Evolutionary conservation across 2,329 filamentous ascomycete species (phyloP).

Genomic region (Aspergillus ibericus): DNA sequence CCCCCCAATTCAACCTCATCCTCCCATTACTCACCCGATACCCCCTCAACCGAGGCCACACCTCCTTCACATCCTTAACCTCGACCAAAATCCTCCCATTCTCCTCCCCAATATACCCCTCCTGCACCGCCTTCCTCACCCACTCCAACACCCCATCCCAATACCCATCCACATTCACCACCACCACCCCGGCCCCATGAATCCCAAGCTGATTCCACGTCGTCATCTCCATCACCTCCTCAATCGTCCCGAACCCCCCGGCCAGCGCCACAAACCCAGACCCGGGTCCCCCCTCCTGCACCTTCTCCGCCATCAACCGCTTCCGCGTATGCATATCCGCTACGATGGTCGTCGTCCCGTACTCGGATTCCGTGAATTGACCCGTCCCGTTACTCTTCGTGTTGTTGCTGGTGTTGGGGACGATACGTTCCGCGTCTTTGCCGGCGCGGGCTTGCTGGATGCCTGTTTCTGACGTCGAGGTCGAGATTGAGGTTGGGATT

Average conservation of each 20-base stretch:
- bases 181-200: slow-evolving; percentile 73
- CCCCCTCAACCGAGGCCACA: slow-evolving; percentile 66
- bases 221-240: slow-evolving; percentile 95
- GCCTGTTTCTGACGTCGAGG: no score
- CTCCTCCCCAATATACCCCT: slow-evolving; percentile 71
- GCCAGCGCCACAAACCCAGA: slow-evolving; percentile 85
- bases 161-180: slow-evolving; percentile 87
- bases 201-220: slow-evolving; percentile 96
- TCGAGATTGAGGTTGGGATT: slow-evolving; percentile 3
- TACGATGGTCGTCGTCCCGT: slow-evolving; percentile 84
- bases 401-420: slow-evolving; percentile 1
- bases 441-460: slow-evolving; percentile 58
- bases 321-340: slow-evolving; percentile 96
- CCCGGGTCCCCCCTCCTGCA: slow-evolving; percentile 76
- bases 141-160: slow-evolving; percentile 84
- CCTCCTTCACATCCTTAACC: slow-evolving; percentile 69
- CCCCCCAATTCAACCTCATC: slow-evolving; percentile 80
- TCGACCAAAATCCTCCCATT: slow-evolving; percentile 79
- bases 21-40: slow-evolving; percentile 76
- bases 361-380: slow-evolving; percentile 49
- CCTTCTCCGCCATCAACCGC: slow-evolving; percentile 86
- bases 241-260: slow-evolving; percentile 91
- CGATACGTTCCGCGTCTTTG: slow-evolving; percentile 36
- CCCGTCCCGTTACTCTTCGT: not conserved
- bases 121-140: slow-evolving; percentile 72